A percentile compares a stretch with the other conserved stretches of the same genome.
phyloP scores from a whole-genome alignment of 1,284 basidiomycete genomes.

The Pisolithus thermaeus region DNA sequence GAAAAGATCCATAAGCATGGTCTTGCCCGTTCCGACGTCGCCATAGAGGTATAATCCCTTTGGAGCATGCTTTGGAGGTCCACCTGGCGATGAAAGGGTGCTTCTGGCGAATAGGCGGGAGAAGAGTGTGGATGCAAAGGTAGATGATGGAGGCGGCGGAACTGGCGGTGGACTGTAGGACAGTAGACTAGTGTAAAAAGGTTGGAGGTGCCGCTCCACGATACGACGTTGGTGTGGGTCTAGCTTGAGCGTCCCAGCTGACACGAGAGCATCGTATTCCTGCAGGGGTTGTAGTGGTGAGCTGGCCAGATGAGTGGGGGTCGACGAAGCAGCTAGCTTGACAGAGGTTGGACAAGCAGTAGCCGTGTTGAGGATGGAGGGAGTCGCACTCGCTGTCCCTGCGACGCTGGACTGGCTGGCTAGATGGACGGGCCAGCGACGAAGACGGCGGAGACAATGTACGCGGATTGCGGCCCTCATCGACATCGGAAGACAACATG shows the following conservation, averaged over 20 bases:
- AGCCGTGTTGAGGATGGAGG: neutral
- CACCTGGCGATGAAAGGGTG: constrained; percentile 32
- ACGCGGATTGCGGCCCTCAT: neutral
- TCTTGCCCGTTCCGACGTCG: constrained; percentile 95
- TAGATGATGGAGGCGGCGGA: constrained; percentile 11
- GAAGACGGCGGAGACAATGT: no score
- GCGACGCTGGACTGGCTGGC: constrained; percentile 12
- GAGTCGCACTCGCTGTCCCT: neutral
- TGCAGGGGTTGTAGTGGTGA: constrained; percentile 43
- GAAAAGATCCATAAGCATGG: constrained; percentile 99
- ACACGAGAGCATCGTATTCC: constrained; percentile 74
- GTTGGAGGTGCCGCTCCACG: constrained; percentile 69
- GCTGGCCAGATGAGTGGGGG: neutral
- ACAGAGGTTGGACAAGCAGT: neutral
- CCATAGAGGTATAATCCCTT: constrained; percentile 96
- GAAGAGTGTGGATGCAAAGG: constrained; percentile 24
- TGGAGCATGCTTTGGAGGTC: constrained; percentile 54
- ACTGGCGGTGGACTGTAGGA: constrained; percentile 69
- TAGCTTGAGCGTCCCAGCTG: constrained; percentile 62
- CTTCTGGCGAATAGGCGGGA: constrained; percentile 56
- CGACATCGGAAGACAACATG: neutral
- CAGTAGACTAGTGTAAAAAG: constrained; percentile 69
- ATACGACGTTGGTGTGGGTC: constrained; percentile 86
- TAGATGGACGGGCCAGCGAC: no score
- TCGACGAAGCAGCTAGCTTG: neutral